Base-by-base conservation (phyloP, 352 stramenopile species). In the Phytophthora sp. region DNA sequence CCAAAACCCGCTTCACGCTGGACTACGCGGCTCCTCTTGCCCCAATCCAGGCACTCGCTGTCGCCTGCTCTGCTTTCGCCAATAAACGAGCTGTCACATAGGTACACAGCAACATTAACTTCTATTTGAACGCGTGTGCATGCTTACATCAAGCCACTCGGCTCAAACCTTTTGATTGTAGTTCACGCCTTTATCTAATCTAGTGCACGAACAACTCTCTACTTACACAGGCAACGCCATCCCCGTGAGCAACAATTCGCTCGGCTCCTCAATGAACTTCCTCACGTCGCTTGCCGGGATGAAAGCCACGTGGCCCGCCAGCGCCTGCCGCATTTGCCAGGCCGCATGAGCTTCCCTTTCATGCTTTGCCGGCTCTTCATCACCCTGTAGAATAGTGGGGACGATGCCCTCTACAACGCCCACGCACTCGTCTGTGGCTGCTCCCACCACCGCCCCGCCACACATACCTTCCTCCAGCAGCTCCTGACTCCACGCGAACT, bases 71-170 rank as follows among this genome's bases (percentile, higher is more conserved):
- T 41, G 80, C 86, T 18, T 97, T 96, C 61, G 83, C 88, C 2
- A 86, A 92, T 69, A 97, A 97, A 62, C 83, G 84, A 65, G 82
- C 77, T 15, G 88, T 97, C 30, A 97, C 89, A 8, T 96, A 79
- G 42, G 29, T 18, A 63, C 49, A 69, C 50, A 31, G 4, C 51
- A 18, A 54, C 18, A 39, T 58, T 27, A 35, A 27, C 24, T 57
- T 54, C 35, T 56, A 35, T 42, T 63, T 20, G 31, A 62, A 61
- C 51, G 29, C 23, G 39, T 39, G 20, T 50, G 50, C 42, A 18
- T 63, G 29, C 26, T 56, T 63, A 21, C 51, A 45, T 62, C 20
- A 16, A 30, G n/a, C 35, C 36, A 50, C 16, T 33, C 36, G 42
- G 31, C 38, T 61, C 35, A 39, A 62, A 51, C 57, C 49, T 62